Percentiles rank a stretch among this genome's conserved stretches.
Conservation (phyloP, 169 alveolate species). For the Plasmodium blacklocki region DNA sequence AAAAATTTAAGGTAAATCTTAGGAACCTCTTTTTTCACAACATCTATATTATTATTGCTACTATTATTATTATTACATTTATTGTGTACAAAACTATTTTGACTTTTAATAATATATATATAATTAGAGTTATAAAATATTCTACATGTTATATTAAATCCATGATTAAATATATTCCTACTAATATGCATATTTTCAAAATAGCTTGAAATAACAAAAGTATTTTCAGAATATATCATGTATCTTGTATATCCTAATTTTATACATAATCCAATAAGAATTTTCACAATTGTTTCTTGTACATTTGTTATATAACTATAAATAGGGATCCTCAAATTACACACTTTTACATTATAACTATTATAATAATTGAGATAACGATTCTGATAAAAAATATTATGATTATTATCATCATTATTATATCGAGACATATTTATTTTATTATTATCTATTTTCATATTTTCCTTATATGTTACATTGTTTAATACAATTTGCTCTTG, state of each 20-base stretch:
- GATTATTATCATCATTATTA: not conserved
- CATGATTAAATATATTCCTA: constrained; percentile 2
- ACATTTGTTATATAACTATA: constrained; percentile 23
- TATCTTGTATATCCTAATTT: constrained; percentile 16
- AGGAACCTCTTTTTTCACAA: not conserved
- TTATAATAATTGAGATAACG: not conserved
- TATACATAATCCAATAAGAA: constrained; percentile 32
- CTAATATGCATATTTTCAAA: constrained; percentile 5
- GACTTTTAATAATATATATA: constrained; percentile 8
- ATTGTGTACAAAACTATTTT: constrained; percentile 8
- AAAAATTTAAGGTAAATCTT: constrained; percentile 22
- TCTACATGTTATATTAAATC: constrained; percentile 14
- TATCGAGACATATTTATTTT: not conserved
- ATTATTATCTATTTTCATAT: not conserved
- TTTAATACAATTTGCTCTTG: not conserved
- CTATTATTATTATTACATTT: no score
- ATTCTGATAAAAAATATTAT: not conserved
- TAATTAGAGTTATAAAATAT: constrained; percentile 19
- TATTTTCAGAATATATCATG: constrained; percentile 18
- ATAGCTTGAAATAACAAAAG: not conserved
- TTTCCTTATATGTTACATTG: not conserved
- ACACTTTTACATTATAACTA: not conserved
- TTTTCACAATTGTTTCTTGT: constrained; percentile 10
- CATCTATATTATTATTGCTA: no score
- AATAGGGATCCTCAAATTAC: constrained; percentile 17